Base-by-base conservation (phyloP, 768 basidiomycete genomes). In the Candolleomyces aberdarensis region DNA sequence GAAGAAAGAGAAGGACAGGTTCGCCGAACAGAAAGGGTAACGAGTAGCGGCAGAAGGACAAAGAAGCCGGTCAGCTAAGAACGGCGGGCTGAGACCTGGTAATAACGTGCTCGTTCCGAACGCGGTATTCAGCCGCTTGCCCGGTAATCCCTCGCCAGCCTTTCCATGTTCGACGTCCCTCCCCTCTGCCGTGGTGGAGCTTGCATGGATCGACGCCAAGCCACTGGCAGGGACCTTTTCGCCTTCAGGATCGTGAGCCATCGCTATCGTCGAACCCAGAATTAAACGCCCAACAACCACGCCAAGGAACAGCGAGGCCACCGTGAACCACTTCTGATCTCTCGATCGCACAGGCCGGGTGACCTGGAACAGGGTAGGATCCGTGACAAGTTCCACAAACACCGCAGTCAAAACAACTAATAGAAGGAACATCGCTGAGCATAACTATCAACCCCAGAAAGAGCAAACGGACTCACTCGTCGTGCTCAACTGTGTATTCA, bases 301-400 rank as follows among this genome's bases (percentile, higher is more conserved):
- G 26, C 26, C 93, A 20, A 89, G 13, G 72, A 95, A 91, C 57
- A 94, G 80, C 20, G 82, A 70, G 44, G 75, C 26, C 57, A 88
- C 84, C 3, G 85, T 91, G 65, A 90, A 75, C 56, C 85, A 68
- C 69, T 87, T 86, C 73, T 91, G 86, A 69, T 94, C 92, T 51
- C 91, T 85, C 0, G 86, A 78, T 8, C 68, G 71, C 63, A 89
- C 80, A 55, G 74, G 74, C 56, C 81, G 76, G 43, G 79, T 78
- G 51, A 83, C 58, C 20, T 78, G 67, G 79, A 94, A 89, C 20
- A 96, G 82, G 50, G 83, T 73, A 0, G 93, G 92, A 70, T 93
- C 91, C 51, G 87, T 86, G 80, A 91, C 81, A 50, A 95, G 83
- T 66, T 95, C 92, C 78, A 84, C 78, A 59, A 88, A 89, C 58